Base-by-base conservation (phyloP, 1,284 basidiomycete genomes). In the Sporisorium iseilematis-ciliati region DNA sequence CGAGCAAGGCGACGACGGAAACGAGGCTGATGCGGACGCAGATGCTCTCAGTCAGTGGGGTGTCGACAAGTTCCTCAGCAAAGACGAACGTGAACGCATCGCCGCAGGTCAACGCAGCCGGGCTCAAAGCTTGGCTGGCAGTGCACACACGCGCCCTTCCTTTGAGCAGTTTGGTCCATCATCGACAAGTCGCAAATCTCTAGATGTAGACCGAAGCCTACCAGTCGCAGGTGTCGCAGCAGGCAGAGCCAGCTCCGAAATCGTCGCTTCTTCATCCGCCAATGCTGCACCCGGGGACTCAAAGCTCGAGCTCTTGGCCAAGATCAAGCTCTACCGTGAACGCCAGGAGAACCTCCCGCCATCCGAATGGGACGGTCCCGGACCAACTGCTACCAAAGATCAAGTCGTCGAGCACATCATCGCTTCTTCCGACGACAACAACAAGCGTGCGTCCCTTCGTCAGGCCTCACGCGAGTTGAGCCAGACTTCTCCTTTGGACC, bases 321-420 rank as follows among this genome's bases (percentile, higher is more conserved):
- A 68, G 49, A 82, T 82, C 75, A 82, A 82, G 61, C 59, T 81
- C 21, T 82, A 82, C 43, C 59, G 80, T 55, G 80, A 80, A 56
- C 65, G 78, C 25, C 80, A 82, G 52, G 79, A 82, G 59, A 79
- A 74, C 35, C 64, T 81, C 16, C 72, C 79, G 1, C 79, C 79
- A 7, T 73, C 72, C 12, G 62, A 75, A 25, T 79, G 77, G 78
- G 54, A 63, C 20, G 74, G 71, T 12, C 75, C 75, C 1, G 75
- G 78, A 12, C 75, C 75, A 8, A 52, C 59, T 11, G 78, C 78
- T 31, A 66, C 61, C 40, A 70, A 70, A n/a, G 64, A 71, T 18
- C 72, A 78, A 23, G 74, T 81, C 21, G 54, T 62, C 10, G 65
- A 75, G 26, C 77, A 79, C 31, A 66, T 79, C 55, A 69, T 66